These are phyloP conservation scores for Torrubiella hemipterigena DNA, from an alignment of 2,329 filamentous ascomycete genomes.

Conservation along the genomic window DNA sequence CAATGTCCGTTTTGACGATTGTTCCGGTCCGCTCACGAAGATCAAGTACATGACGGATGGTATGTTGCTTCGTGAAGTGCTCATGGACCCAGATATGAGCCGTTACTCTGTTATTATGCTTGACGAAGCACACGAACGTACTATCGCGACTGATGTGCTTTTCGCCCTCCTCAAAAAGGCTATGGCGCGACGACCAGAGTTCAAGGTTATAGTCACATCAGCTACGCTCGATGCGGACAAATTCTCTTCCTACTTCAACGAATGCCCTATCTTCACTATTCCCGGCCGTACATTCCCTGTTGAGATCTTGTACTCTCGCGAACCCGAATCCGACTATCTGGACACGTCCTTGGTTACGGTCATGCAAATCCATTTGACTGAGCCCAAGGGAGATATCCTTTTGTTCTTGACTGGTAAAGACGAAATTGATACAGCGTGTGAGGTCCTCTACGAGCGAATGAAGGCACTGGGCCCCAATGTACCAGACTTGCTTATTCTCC, in stretches of 20 bases:
- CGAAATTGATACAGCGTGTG: constrained; percentile 91
- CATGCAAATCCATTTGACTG: constrained; percentile 94
- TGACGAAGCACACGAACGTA: constrained; percentile 95
- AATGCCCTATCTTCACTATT: constrained; percentile 93
- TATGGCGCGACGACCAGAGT: constrained; percentile 67
- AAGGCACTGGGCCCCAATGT: constrained; percentile 85
- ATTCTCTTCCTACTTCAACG: constrained; percentile 91
- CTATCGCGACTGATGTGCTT: constrained; percentile 88
- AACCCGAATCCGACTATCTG: constrained; percentile 91
- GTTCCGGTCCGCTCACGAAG: constrained; percentile 72
- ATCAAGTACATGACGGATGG: constrained; percentile 99
- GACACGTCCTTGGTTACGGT: constrained; percentile 91
- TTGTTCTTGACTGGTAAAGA: constrained; percentile 95
- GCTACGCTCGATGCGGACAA: constrained; percentile 96
- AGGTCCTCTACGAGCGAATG: constrained; percentile 91
- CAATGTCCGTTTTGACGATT: constrained; percentile 94
- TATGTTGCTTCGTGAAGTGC: constrained; percentile 91
- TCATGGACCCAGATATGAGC: constrained; percentile 79
- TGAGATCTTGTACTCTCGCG: constrained; percentile 87
- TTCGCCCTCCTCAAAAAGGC: constrained; percentile 94
- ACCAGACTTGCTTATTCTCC: constrained; percentile 82
- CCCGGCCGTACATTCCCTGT: constrained; percentile 92
- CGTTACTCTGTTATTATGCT: constrained; percentile 96
- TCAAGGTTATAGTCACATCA: constrained; percentile 93
- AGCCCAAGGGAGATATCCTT: constrained; percentile 87